Base-by-base conservation (phyloP, 1,284 basidiomycete genomes). In the Volvariella surrecta region DNA sequence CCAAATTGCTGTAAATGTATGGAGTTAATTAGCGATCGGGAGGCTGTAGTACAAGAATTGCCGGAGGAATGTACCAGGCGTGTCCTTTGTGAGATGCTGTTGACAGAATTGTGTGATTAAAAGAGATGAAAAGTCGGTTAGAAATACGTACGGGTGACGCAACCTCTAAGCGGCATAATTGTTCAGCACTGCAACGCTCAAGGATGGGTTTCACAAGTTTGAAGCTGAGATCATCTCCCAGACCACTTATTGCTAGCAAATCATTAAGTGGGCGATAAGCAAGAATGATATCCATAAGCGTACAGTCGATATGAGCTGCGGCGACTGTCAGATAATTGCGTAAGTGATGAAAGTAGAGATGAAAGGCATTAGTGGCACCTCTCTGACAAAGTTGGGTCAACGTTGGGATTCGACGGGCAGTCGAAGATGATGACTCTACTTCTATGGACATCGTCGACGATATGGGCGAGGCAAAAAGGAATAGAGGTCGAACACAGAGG, bases 151-250 rank as follows among this genome's bases (percentile, higher is more conserved):
- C 86, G 38, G 82, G 80, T 37, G 80, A 82, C 34, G 70, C 65
- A 51, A 74, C 64, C 60, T 89, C 86, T 46, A 89, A 58, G 48
- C 75, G 68, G 46, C 72, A 62, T 28, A 89, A 69, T 48, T 79
- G 80, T 48, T 86, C 81, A 52, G 77, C 71, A 46, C 72, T 72
- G 59, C 85, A 88, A 52, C 72, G 69, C 54, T 82, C 75, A 47
- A 89, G 66, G 37, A 89, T 76, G 37, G 86, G 86, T 54, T 71
- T 72, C 49, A 82, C 70, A 37, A 88, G 67, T 38, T 71, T 66
- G 58, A 74, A 80, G 42, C 72, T 73, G 50, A 83, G 58, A 44
- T 73, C 71, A 48, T 74, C 71, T 13, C 79, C 79, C 35, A 84
- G 61, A 52, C 70, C 71, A 43, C 59, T 58, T 50, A 84, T 78